Base-by-base conservation (phyloP, 2,329 filamentous ascomycete species). In the Lecanicillium sp. region DNA sequence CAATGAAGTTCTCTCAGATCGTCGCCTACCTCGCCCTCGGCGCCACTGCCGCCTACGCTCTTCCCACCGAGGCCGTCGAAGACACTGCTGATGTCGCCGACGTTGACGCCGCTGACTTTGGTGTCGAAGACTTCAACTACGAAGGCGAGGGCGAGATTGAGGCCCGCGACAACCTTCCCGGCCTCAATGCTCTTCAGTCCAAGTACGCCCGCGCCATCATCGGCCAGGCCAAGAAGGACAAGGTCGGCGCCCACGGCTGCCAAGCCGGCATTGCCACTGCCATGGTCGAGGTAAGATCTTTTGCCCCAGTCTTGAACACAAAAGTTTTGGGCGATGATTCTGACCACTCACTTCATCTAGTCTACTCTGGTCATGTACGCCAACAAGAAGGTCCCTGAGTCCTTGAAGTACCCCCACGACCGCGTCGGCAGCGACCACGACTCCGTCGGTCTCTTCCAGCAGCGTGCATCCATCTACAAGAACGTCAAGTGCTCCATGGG, bases 401-500 rank as follows among this genome's bases (percentile, higher is more conserved):
- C 48, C 13, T 19, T 43, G 16, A 44, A 41, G 25, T 44, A 45
- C 41, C 34, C 27, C 17, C 42, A 50, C 37, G 48, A 50, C 35
- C 37, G 43, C 22, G 12, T 48, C 28, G 46, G 48, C 39, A 41
- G 46, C 31, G 47, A 51, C 42, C 28, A 50, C 31, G 48, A 51
- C 46, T 44, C 42, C 38, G 19, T 51, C 31, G 48, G 48, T 36
- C 41, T 51, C 36, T 49, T 51, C 40, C 48, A 51, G 45, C 48
- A 51, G 43, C 47, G 48, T 32, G 48, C 39, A 29, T 35, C 29
- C 16, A 35, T 42, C 36, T 51, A 49, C 41, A 46, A 43, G 37
- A 38, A 51, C 40, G 27, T 51, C 17, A 33, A 29, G 22, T 51
- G 48, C 38, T 34, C 43, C 43, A 51, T 51, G 48, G 39, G 38